Evolutionary conservation across 768 basidiomycete genomes (phyloP).

Genomic region (Mycena amicta): DNA sequence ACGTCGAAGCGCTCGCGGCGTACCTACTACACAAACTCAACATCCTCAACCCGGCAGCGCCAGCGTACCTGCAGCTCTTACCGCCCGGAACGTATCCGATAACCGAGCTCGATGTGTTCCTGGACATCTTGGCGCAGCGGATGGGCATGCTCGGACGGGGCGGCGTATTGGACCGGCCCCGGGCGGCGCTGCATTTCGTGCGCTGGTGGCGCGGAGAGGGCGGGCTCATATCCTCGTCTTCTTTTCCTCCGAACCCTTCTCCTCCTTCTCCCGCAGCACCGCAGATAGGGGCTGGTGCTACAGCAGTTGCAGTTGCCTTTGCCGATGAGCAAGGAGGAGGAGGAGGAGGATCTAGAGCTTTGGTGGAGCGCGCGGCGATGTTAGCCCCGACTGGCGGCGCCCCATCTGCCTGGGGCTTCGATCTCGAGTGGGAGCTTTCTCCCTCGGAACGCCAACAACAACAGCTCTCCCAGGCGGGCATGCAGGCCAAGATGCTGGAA

Average conservation of each 20-base stretch:
- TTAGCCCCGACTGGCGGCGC: too few relatives aligned
- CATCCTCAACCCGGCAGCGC: conserved; percentile 71
- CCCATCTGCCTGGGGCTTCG: conserved; percentile 81
- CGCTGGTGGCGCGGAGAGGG: conserved; percentile 87
- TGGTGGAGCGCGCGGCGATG: too few relatives aligned
- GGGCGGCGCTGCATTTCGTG: conserved; percentile 82
- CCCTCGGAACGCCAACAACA: conserved; percentile 29
- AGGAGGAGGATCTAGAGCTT: too few relatives aligned
- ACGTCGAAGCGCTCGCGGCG: conserved; percentile 78
- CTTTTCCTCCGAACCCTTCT: conserved; percentile 33
- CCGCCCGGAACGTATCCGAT: conserved; percentile 58
- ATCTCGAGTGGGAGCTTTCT: conserved; percentile 68
- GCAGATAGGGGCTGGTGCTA: conserved; percentile 17
- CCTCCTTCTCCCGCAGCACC: too few relatives aligned
- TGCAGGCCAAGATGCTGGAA: conserved; percentile 71
- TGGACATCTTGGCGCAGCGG: conserved; percentile 67
- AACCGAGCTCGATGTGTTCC: conserved; percentile 63
- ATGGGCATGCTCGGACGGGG: conserved; percentile 85
- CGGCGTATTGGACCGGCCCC: conserved; percentile 65
- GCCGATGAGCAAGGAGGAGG: too few relatives aligned
- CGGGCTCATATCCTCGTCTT: conserved; percentile 44
- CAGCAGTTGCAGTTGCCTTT: not conserved
- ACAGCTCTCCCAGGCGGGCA: conserved; percentile 23
- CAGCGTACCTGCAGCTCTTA: conserved; percentile 69
- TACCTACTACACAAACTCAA: conserved; percentile 89